Base-by-base conservation (phyloP, 352 stramenopile species). In the Pythium oligandrum region DNA sequence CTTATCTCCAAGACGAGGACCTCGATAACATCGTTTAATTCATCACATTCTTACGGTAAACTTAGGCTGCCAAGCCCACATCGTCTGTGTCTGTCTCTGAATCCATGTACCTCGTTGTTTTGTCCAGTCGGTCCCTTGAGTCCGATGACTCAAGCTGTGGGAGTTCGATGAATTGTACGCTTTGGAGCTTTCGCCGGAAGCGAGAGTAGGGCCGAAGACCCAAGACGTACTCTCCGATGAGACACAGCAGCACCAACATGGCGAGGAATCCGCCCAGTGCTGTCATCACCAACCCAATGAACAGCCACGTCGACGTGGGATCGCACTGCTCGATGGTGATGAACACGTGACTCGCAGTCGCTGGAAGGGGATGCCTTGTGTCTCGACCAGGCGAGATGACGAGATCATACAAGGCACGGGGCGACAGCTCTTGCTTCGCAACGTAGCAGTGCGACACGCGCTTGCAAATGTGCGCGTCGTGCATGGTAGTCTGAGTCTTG, bases 1-100 rank as follows among this genome's bases (percentile, higher is more conserved):
- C 71, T 49, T 88, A 86, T 46, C 44, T 88, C 36, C 70, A 84
- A 32, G 74, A 83, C 26, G 66, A 63, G 35, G 71, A 62, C 9
- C 38, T 56, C 17, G 60, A 63, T 33, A 63, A 63, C 54, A 57
- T 59, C 32, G 60, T 63, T 11, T 62, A 59, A 49, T 26, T 26
- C 17, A 26, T 26, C 17, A 26, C 17, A 26, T 26, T 26, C 17
- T 26, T 26, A 26, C 17, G 17, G 17, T 26, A 26, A 26, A 0
- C 17, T 26, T 26, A 26, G 17, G 17, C 17, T 26, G 17, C 17
- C 17, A 26, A 26, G 17, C 17, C 17, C 17, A 26, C 17, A 26
- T 26, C 17, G 17, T 26, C 17, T 26, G 17, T 26, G 17, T 26
- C 17, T 26, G 17, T 26, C 17, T 26, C 17, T 26, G 17, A 26